Evolutionary conservation across 2,329 filamentous ascomycete genomes (phyloP), one percentile per base, ranked within the genome.

Genomic region (Calonectria leucothoes): DNA sequence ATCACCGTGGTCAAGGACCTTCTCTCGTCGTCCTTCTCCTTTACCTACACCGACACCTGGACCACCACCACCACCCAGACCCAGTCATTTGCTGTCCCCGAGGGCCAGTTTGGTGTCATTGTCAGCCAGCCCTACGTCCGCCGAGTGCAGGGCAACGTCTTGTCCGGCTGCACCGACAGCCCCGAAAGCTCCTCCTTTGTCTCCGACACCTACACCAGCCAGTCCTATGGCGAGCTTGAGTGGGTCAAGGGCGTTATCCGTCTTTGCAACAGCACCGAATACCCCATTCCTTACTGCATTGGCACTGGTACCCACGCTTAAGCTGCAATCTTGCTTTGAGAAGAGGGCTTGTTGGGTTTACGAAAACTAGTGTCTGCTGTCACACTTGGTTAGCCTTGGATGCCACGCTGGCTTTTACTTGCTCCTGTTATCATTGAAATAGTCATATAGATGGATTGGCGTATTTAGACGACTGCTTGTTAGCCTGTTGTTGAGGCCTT

Each of bases 191-290:
- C 39, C 1, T 55, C n/a, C 6, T 79, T 78, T 25, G n/a, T 49
- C 0, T 76, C 74, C 1, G 74, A 79, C 12, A 70, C 64, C 4
- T 79, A 79, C 23, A 70, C 72, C 27, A 77, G 74, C 61, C 69
- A 77, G 68, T 31, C 49, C 1, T 79, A 76, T 3, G 76, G 76
- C 1, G 45, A 79, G 5, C 70, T 79, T 10, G 39, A 77, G 52
- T 79, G 77, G 77, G 77, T 79, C 1, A 79, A 79, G 76, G 77
- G 77, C 2, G 48, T 79, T 2, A 78, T 79, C 48, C 74, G 74
- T 1, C 77, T 79, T 4, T 79, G 77, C 66, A 77, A 69, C 55
- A 79, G 73, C 48, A 57, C 77, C 49, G 71, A 70, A 1, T 79
- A 79, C 31, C 77, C 77, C 6, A 51, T 79, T 14, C 77, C 77